These are phyloP conservation scores for Colletotrichum godetiae DNA, from an alignment of 2,329 filamentous ascomycete species.

Conservation along the genomic window DNA sequence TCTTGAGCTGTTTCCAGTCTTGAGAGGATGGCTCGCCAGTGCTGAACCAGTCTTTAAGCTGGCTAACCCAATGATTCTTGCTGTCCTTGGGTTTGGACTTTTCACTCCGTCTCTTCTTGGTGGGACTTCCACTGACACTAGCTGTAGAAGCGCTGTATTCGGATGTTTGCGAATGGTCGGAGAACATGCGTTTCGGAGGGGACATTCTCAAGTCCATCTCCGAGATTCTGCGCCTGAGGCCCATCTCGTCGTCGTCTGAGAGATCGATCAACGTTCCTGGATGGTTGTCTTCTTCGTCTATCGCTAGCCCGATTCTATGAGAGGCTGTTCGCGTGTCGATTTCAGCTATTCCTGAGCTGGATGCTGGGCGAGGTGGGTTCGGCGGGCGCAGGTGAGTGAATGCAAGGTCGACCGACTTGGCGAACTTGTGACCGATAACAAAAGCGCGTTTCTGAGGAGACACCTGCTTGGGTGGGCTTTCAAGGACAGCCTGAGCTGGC, in stretches of 20 bases:
- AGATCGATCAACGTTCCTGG: slow-evolving; percentile 18
- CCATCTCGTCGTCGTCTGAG: slow-evolving; percentile 19
- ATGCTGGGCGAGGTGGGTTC: slow-evolving; percentile 13
- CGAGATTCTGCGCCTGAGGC: slow-evolving; percentile 19
- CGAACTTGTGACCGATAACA: slow-evolving; percentile 6
- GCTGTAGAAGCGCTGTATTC: slow-evolving; percentile 41
- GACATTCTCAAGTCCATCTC: slow-evolving; percentile 30
- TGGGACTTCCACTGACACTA: slow-evolving; percentile 31
- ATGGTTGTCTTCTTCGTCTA: slow-evolving; percentile 30
- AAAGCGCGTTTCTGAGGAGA: neutral
- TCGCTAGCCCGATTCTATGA: slow-evolving; percentile 8
- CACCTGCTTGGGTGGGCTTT: neutral
- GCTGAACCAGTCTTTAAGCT: slow-evolving; percentile 61
- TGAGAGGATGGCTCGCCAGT: slow-evolving; percentile 62
- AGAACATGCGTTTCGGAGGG: slow-evolving; percentile 18
- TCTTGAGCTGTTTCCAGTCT: slow-evolving; percentile 59
- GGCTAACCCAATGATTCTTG: slow-evolving; percentile 51
- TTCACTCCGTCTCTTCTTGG: slow-evolving; percentile 23
- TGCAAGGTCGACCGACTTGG: slow-evolving; percentile 19
- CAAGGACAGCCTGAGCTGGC: neutral
- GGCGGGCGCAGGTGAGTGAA: neutral
- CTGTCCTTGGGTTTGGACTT: slow-evolving; percentile 44
- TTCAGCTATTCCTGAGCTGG: slow-evolving; percentile 22
- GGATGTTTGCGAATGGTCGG: slow-evolving; percentile 35
- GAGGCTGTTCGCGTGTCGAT: slow-evolving; percentile 20